Base-by-base conservation (phyloP, 768 basidiomycete genomes). In the Leucocoprinus leucothites region DNA sequence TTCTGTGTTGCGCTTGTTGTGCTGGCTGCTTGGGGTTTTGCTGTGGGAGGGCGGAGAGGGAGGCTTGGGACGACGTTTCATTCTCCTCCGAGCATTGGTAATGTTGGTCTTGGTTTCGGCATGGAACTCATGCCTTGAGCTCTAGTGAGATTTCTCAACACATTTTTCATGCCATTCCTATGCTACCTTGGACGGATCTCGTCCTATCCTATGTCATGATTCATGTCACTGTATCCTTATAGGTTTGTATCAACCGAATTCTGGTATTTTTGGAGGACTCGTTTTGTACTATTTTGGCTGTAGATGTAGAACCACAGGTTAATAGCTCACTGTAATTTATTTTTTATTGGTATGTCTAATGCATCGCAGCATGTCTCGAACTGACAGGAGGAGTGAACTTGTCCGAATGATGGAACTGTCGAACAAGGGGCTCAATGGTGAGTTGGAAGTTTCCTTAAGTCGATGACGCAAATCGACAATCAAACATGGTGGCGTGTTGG, bases 11-110 rank as follows among this genome's bases (percentile, higher is more conserved):
- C 79, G 58, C 60, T 85, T 54, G 70, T 81, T 16, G 64, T 71
- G 47, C 67, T 84, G 56, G 80, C 83, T 2, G 65, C 71, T 25
- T 81, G 81, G 76, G 82, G 78, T 24, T 74, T 81, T 57, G 56
- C 60, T 51, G 62, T 67, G 55, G 48, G 68, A 59, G 55, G 65
- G 43, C 49, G 54, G 26, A 46, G 58, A 24, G 53, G 41, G 35
- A 38, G 52, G 21, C 35, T 56, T 31, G 41, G 42, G 6, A 18
- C 35, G 16, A 9, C 18, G 1, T 44, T 57, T 38, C 43, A 45
- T 45, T 26, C 48, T 50, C 26, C 42, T 16, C 13, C 56, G 28
- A 24, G 19, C 50, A 25, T 34, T 36, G 21, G 46, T 31, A 31
- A 14, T 34, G n/a, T 45, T 22, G 41, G 56, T 50, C n/a, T 50